Percentiles rank a stretch among this genome's conserved stretches.
Conservation (phyloP, 148 eudicot genomes). For the Agrostemma githago region DNA sequence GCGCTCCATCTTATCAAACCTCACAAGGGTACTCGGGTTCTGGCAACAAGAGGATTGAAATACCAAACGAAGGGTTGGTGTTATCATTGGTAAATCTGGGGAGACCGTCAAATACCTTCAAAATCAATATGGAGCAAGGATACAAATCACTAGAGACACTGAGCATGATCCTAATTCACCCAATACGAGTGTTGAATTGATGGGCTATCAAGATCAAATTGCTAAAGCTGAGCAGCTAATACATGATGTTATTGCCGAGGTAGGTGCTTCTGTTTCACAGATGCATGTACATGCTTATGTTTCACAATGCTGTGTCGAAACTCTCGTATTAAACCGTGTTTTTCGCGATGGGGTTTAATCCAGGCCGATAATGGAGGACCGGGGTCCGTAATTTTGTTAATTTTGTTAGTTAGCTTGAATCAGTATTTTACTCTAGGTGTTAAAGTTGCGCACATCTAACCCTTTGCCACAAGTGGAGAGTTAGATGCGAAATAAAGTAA, state of each 20-base stretch:
- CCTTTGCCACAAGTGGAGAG: no score
- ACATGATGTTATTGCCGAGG: constrained; percentile 81
- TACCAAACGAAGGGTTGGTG: constrained; percentile 93
- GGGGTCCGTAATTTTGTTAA: no score
- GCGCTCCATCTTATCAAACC: constrained; percentile 29
- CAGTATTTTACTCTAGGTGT: no score
- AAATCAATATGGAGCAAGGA: constrained; percentile 87
- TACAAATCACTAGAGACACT: constrained; percentile 86
- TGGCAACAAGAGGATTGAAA: constrained; percentile 68
- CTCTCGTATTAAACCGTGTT: not conserved
- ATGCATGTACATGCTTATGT: not conserved
- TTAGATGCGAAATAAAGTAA: no score
- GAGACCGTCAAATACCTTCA: constrained; percentile 93
- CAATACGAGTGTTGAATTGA: constrained; percentile 68
- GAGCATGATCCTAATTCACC: constrained; percentile 69
- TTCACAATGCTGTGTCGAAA: not conserved
- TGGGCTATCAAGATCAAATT: constrained; percentile 75
- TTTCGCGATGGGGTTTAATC: constrained; percentile 4
- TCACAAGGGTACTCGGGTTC: constrained; percentile 54
- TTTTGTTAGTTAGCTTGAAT: no score
- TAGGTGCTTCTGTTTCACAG: constrained; percentile 21
- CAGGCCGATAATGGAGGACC: constrained; percentile 94
- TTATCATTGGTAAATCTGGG: constrained; percentile 91
- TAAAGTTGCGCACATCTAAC: no score
- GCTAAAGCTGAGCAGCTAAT: constrained; percentile 81